Percentiles rank a stretch among this genome's conserved stretches.
Evolutionary conservation across 129 eudicot genomes (phyloP).

Genomic region (Glebionis coronaria): DNA sequence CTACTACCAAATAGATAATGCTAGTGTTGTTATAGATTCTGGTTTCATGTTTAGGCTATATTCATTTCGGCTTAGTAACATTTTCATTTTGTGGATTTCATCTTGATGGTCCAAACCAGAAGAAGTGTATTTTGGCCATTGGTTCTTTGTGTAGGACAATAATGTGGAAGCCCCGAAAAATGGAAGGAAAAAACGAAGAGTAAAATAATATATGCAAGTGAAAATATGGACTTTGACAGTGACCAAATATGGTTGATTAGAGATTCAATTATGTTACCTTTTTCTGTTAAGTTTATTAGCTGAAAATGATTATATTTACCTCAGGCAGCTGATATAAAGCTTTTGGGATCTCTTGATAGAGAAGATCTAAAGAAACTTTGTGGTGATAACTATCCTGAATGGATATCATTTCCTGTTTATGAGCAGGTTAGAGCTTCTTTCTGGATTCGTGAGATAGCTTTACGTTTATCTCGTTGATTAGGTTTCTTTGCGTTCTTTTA

Average conservation of each 20-base stretch:
- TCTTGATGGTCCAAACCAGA: too few species aligned
- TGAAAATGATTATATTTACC: background rate
- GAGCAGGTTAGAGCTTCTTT: conserved; percentile 64
- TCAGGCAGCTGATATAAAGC: conserved; percentile 90
- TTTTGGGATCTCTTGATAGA: conserved; percentile 76
- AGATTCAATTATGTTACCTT: background rate
- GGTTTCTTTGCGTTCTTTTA: too few species aligned
- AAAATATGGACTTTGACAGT: background rate
- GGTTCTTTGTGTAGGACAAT: too few species aligned
- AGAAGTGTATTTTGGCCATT: too few species aligned
- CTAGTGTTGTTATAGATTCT: background rate
- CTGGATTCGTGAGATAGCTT: too few species aligned
- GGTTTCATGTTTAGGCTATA: background rate
- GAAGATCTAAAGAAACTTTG: conserved; percentile 86
- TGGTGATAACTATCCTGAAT: conserved; percentile 85
- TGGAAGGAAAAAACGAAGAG: too few species aligned
- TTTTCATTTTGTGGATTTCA: too few species aligned
- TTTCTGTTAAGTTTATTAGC: conserved; percentile 5
- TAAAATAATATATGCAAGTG: too few species aligned
- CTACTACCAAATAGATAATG: background rate
- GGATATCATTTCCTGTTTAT: conserved; percentile 95
- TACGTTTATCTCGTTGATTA: too few species aligned
- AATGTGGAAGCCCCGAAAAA: too few species aligned
- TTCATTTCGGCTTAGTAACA: background rate
- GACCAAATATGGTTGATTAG: conserved; percentile 3